Conservation (phyloP, 768 basidiomycete species). For the Hypholoma fasciculare region DNA sequence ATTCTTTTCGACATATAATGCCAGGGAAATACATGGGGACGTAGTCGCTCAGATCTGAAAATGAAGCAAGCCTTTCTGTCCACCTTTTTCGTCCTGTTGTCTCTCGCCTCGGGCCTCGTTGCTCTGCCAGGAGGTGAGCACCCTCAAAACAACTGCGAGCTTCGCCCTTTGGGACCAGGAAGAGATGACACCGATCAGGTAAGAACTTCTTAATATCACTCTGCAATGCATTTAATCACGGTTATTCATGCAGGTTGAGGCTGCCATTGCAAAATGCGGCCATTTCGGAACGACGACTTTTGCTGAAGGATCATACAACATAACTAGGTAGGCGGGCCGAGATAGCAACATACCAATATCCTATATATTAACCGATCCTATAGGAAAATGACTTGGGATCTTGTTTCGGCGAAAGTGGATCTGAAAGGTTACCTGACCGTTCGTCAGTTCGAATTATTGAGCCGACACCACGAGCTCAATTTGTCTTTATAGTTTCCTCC, state of each 20-base stretch:
- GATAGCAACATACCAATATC: not conserved
- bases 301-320: conserved; percentile 46
- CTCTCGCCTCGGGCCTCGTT: not conserved
- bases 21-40: not conserved
- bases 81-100: not conserved
- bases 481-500: conserved; percentile 44
- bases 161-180: conserved; percentile 1
- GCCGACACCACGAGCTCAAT: not conserved
- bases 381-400: conserved; percentile 58
- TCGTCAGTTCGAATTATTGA: conserved; percentile 3
- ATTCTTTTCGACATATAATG: not conserved
- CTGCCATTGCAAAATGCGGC: conserved; percentile 49
- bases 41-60: not conserved
- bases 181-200: conserved; percentile 15
- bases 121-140: not conserved
- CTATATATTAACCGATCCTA: not conserved
- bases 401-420: conserved; percentile 42
- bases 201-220: not conserved
- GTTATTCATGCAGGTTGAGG: conserved; percentile 37
- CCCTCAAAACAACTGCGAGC: not conserved
- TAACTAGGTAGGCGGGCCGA: conserved; percentile 40
- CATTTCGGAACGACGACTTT: conserved; percentile 46
- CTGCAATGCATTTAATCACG: not conserved
- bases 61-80: not conserved
- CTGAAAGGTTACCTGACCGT: conserved; percentile 48